Evolutionary conservation across 1,284 basidiomycete genomes (phyloP).

Genomic region (Somion occarium): DNA sequence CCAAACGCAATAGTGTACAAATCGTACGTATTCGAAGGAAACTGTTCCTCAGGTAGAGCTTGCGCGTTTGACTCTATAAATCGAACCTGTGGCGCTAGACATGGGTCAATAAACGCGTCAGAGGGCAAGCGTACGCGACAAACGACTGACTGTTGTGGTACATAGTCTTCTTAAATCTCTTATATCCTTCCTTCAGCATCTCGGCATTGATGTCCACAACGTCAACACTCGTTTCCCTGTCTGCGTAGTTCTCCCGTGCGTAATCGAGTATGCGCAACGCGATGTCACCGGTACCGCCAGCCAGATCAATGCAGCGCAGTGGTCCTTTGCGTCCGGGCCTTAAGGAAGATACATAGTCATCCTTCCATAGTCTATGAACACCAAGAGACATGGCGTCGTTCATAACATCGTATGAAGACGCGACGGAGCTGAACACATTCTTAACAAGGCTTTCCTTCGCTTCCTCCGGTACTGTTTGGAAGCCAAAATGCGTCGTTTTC

Average conservation of each 20-base stretch:
- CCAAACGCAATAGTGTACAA: conserved; percentile 99
- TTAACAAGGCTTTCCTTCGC: conserved; percentile 80
- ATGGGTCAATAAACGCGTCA: conserved; percentile 16
- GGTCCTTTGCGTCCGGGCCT: conserved; percentile 75
- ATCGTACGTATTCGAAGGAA: conserved; percentile 83
- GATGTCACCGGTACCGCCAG: conserved; percentile 98
- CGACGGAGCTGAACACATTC: conserved; percentile 93
- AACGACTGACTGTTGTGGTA: conserved; percentile 85
- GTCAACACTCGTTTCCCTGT: conserved; percentile 85
- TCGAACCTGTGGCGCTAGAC: conserved; percentile 83
- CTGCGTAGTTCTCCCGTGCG: conserved; percentile 84
- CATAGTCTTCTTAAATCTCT: conserved; percentile 91
- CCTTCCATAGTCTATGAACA: conserved; percentile 97
- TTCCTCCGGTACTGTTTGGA: conserved; percentile 78
- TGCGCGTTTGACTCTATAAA: conserved; percentile 97
- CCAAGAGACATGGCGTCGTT: conserved; percentile 98
- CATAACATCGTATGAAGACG: conserved; percentile 96
- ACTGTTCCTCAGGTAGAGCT: conserved; percentile 59
- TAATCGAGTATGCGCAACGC: conserved; percentile 92
- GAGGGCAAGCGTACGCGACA: conserved; percentile 1
- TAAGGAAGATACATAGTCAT: conserved; percentile 80
- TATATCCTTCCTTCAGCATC: conserved; percentile 93
- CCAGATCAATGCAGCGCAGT: conserved; percentile 88
- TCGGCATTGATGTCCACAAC: conserved; percentile 94
- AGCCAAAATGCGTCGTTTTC: conserved; percentile 83